Conservation (phyloP, 1,284 basidiomycete genomes). For the Ceratorhiza oryzae-sativae region DNA sequence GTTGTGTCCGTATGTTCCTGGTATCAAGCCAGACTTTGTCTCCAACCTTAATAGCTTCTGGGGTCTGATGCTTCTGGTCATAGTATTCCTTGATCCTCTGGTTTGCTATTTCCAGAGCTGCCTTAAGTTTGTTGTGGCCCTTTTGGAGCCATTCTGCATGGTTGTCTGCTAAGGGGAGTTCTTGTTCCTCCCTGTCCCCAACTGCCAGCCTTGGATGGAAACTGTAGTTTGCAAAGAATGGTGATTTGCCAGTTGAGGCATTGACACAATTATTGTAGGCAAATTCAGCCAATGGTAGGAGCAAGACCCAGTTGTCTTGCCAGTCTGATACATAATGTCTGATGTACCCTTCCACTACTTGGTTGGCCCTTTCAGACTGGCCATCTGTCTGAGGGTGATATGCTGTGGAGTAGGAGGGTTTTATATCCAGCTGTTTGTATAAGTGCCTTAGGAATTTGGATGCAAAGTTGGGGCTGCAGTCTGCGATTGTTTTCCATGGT, state of each 20-base stretch:
- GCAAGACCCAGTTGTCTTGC: conserved; percentile 44
- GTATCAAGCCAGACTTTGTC: conserved; percentile 45
- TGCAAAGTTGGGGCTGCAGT: conserved; percentile 43
- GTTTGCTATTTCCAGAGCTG: neutral
- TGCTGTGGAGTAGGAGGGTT: conserved; percentile 44
- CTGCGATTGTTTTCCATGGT: conserved; percentile 42
- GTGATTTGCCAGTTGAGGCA: neutral
- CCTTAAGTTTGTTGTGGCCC: neutral
- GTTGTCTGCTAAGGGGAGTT: neutral
- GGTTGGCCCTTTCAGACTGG: conserved; percentile 48
- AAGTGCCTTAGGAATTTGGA: conserved; percentile 38
- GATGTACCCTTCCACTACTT: conserved; percentile 46
- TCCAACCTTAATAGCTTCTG: conserved; percentile 39
- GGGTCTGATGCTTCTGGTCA: neutral
- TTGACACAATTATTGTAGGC: conserved; percentile 42
- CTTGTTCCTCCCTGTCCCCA: conserved; percentile 43
- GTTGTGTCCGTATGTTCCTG: conserved; percentile 44
- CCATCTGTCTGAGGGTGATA: conserved; percentile 47
- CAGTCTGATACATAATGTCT: conserved; percentile 40
- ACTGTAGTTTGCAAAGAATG: neutral
- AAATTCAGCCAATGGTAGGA: conserved; percentile 44
- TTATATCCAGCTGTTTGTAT: conserved; percentile 32
- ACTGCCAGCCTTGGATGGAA: conserved; percentile 32
- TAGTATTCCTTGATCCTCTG: neutral
- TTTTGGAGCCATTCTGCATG: neutral